Evolutionary conservation across 2,329 filamentous ascomycete genomes (phyloP).

Genomic region (Davidsoniella virescens): DNA sequence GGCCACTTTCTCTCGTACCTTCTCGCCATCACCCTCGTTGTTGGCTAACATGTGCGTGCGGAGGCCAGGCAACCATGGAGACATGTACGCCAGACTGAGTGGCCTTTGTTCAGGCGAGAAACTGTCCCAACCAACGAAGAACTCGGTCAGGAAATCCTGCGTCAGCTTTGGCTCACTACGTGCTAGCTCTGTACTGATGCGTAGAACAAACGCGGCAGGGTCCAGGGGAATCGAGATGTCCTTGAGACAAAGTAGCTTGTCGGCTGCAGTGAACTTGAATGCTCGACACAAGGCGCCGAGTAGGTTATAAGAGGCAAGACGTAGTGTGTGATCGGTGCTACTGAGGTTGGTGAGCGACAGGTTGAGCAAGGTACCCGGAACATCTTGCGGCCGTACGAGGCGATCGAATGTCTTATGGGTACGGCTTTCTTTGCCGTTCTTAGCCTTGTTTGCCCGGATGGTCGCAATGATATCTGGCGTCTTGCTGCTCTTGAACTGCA

Average conservation of each 20-base stretch:
- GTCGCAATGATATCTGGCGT: constrained; percentile 47
- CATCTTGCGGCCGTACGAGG: constrained; percentile 52
- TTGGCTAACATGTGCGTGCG: constrained; percentile 39
- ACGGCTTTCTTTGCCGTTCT: constrained; percentile 46
- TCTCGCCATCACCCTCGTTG: constrained; percentile 46
- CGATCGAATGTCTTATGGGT: constrained; percentile 46
- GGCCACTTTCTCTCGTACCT: constrained; percentile 48
- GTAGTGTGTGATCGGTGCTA: constrained; percentile 41
- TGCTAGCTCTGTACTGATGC: constrained; percentile 48
- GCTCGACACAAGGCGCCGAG: constrained; percentile 49
- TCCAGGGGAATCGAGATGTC: constrained; percentile 48
- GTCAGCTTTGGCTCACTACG: constrained; percentile 49
- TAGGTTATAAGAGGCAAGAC: constrained; percentile 51
- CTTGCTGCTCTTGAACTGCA: constrained; percentile 54
- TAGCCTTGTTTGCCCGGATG: constrained; percentile 46
- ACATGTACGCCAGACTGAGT: constrained; percentile 51
- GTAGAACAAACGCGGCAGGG: constrained; percentile 46
- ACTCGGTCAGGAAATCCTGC: constrained; percentile 54
- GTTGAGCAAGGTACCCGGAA: constrained; percentile 52
- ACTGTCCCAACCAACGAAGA: constrained; percentile 57
- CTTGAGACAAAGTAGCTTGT: constrained; percentile 45
- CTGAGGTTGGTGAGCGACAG: constrained; percentile 50
- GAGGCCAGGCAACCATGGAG: constrained; percentile 49
- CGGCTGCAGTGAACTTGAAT: constrained; percentile 48
- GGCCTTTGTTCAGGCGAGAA: constrained; percentile 52